These are phyloP conservation scores for Lactuca sativa DNA, from an alignment of 129 eudicot genomes.

Conservation along the genomic window DNA sequence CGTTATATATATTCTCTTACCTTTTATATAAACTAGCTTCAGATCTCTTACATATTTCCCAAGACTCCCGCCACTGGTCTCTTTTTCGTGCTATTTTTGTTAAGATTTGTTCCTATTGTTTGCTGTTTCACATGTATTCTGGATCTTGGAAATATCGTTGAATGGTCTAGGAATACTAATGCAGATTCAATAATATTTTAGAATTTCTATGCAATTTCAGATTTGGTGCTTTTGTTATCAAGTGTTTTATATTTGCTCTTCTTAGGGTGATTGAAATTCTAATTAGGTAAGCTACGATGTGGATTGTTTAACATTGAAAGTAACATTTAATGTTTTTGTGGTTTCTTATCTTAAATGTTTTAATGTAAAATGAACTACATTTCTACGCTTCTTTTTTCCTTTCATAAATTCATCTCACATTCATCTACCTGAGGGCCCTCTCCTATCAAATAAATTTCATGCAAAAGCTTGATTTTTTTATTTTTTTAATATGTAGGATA, in stretches of 20 bases:
- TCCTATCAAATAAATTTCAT: not conserved
- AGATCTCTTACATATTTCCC: constrained; percentile 45
- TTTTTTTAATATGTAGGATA: not conserved
- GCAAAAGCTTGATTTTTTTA: too few species aligned
- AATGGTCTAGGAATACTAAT: constrained; percentile 1
- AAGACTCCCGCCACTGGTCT: constrained; percentile 13
- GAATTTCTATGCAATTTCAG: constrained; percentile 9
- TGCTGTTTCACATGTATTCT: constrained; percentile 5
- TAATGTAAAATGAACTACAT: constrained; percentile 2
- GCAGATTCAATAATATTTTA: constrained; percentile 19
- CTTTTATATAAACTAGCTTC: constrained; percentile 2
- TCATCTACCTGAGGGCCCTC: not conserved
- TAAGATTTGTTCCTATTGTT: not conserved
- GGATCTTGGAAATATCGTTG: constrained; percentile 35
- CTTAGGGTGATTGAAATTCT: not conserved
- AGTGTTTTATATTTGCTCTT: not conserved
- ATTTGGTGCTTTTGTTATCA: constrained; percentile 15
- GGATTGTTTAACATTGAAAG: constrained; percentile 13
- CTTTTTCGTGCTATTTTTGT: not conserved
- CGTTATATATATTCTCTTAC: not conserved
- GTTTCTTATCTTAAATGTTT: not conserved
- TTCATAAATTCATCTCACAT: not conserved
- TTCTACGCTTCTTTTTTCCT: not conserved
- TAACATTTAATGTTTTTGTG: constrained; percentile 25
- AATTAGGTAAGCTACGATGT: constrained; percentile 20